Conservation (phyloP, 768 basidiomycete genomes). For the Macrolepiota fuliginosa region DNA sequence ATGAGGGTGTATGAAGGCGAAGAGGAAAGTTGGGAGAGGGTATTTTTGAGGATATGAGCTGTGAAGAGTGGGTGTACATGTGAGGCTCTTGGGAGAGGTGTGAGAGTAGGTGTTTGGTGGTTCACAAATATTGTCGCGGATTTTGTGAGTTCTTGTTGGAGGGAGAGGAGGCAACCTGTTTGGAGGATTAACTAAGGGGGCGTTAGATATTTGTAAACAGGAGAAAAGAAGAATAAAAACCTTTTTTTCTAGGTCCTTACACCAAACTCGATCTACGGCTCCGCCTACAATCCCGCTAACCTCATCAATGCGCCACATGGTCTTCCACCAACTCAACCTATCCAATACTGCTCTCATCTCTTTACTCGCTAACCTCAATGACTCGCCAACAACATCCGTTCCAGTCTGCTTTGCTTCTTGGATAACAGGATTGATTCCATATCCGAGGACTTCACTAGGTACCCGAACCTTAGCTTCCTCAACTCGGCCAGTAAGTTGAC, state of each 20-base stretch:
- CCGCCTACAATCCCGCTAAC: constrained; percentile 34
- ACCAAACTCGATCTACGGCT: constrained; percentile 40
- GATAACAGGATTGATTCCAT: not conserved
- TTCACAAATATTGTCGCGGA: constrained; percentile 34
- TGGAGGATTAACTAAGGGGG: constrained; percentile 58
- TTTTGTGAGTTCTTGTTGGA: constrained; percentile 42
- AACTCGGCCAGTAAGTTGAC: constrained; percentile 33
- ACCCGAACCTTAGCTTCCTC: constrained; percentile 36
- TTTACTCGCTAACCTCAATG: constrained; percentile 33
- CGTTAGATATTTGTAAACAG: not conserved
- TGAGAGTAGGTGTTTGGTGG: not conserved
- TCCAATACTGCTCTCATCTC: constrained; percentile 39
- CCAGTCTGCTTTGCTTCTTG: constrained; percentile 8
- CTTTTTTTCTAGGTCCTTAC: constrained; percentile 47
- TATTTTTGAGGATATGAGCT: constrained; percentile 59
- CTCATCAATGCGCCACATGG: constrained; percentile 45
- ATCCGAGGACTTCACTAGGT: constrained; percentile 33
- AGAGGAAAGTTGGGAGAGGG: constrained; percentile 48
- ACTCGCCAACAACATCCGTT: constrained; percentile 29
- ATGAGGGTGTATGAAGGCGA: constrained; percentile 45
- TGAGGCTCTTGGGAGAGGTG: not conserved
- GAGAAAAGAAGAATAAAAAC: constrained; percentile 25
- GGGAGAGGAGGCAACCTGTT: constrained; percentile 51
- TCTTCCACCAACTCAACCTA: constrained; percentile 44
- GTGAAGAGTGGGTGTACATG: constrained; percentile 24